A percentile compares a stretch with the other conserved stretches of the same genome.
phyloP scores from a whole-genome alignment of 345 rosid species.

The Citrus glauca region DNA sequence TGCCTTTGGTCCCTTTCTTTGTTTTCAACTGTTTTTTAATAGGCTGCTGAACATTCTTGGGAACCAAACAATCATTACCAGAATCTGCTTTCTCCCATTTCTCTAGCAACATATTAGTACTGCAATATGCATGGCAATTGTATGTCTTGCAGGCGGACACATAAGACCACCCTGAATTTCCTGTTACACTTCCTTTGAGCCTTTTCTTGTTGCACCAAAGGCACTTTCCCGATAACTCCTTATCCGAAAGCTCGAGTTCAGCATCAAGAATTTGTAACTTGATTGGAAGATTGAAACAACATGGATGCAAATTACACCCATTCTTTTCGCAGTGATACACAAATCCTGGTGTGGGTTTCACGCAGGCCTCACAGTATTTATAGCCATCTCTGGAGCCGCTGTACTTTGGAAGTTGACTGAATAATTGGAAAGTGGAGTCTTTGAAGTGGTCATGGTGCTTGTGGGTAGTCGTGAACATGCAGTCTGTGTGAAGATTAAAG shows the following conservation, averaged over 20 bases:
- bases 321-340: background rate
- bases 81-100: no score
- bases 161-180: no score
- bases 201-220: background rate
- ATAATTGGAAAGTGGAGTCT: background rate
- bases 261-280: background rate
- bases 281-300: background rate
- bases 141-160: no score
- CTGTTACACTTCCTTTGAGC: background rate
- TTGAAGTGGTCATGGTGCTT: background rate
- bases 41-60: no score
- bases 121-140: no score
- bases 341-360: background rate
- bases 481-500: background rate
- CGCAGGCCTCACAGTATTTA: background rate
- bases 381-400: background rate
- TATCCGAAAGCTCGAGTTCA: background rate
- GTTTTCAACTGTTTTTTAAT: no score
- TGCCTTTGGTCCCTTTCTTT: no score
- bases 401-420: background rate
- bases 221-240: background rate
- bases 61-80: no score
- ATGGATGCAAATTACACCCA: background rate
- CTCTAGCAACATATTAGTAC: no score
- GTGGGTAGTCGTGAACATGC: background rate